These are phyloP conservation scores for Pezicula neosporulosa DNA, from an alignment of 2,329 filamentous ascomycete species.

Conservation along the genomic window DNA sequence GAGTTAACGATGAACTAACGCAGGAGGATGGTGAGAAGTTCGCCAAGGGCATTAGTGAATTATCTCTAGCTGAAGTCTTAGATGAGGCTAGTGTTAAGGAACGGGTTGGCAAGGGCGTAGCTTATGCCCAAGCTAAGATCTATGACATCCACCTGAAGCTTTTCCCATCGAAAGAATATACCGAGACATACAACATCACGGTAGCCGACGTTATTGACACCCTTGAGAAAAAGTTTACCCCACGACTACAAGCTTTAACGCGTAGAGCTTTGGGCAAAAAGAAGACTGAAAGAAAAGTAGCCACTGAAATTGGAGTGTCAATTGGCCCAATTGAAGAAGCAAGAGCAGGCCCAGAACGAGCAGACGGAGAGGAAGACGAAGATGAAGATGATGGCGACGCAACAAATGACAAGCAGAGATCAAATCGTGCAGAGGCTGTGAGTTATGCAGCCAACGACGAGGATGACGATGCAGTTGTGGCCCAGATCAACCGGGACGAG, in stretches of 20 bases:
- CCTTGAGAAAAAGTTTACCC: slow-evolving; percentile 78
- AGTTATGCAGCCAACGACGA: slow-evolving; percentile 93
- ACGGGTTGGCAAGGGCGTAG: slow-evolving; percentile 67
- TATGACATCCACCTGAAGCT: slow-evolving; percentile 81
- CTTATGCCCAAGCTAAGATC: slow-evolving; percentile 71
- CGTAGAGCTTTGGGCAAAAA: slow-evolving; percentile 80
- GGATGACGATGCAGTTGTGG: slow-evolving; percentile 75
- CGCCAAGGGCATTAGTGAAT: slow-evolving; percentile 84
- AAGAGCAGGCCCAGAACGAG: slow-evolving; percentile 35
- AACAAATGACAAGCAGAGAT: slow-evolving; percentile 68
- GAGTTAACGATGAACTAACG: slow-evolving; percentile 69
- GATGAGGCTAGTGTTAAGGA: slow-evolving; percentile 81
- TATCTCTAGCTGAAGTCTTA: slow-evolving; percentile 79
- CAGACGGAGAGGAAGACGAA: slow-evolving; percentile 48
- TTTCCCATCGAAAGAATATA: slow-evolving; percentile 83
- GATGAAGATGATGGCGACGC: slow-evolving; percentile 71
- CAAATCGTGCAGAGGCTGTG: slow-evolving; percentile 76
- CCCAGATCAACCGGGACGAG: slow-evolving; percentile 55
- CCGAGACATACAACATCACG: slow-evolving; percentile 77
- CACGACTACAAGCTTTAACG: slow-evolving; percentile 65
- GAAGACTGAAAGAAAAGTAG: slow-evolving; percentile 61
- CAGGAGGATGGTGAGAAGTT: slow-evolving; percentile 71
- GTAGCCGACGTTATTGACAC: slow-evolving; percentile 73
- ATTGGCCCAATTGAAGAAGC: slow-evolving; percentile 52
- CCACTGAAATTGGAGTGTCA: slow-evolving; percentile 71